These are phyloP conservation scores for Colletotrichum incanum DNA, from an alignment of 2,329 filamentous ascomycete genomes.

Conservation along the genomic window DNA sequence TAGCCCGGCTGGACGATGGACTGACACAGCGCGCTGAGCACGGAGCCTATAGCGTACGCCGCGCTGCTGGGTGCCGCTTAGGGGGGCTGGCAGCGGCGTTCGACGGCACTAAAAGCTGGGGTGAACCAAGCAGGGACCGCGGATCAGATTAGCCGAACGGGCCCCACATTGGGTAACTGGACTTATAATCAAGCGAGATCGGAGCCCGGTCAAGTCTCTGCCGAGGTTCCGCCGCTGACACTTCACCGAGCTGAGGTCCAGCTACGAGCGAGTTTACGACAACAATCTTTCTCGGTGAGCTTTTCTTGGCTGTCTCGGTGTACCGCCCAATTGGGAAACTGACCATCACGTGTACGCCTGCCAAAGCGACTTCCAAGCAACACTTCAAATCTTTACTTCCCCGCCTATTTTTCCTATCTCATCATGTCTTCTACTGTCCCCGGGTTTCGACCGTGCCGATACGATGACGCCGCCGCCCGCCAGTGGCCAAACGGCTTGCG, in stretches of 20 bases:
- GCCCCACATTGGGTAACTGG: background rate
- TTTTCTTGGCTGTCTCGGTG: background rate
- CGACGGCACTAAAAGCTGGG: background rate
- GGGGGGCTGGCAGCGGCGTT: background rate
- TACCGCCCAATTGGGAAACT: background rate
- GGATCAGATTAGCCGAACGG: background rate
- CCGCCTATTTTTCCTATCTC: background rate
- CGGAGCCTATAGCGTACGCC: background rate
- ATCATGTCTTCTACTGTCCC: too few species aligned
- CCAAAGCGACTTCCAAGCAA: too few species aligned
- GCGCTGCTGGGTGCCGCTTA: background rate
- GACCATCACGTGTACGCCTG: background rate
- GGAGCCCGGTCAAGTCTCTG: background rate
- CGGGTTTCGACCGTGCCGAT: too few species aligned
- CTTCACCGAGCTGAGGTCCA: background rate
- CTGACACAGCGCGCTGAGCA: constrained; percentile 16
- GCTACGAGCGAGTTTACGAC: too few species aligned
- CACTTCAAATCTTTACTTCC: background rate
- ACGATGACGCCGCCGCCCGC: background rate
- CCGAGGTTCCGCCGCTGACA: background rate
- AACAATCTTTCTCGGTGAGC: background rate
- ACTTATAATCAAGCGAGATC: constrained; percentile 38
- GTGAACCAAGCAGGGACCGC: background rate
- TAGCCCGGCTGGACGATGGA: background rate
- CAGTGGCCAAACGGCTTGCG: too few species aligned